Evolutionary conservation across 2,329 filamentous ascomycete genomes (phyloP), one percentile per base, ranked within the genome.

Genomic region (Thielaviopsis populi): DNA sequence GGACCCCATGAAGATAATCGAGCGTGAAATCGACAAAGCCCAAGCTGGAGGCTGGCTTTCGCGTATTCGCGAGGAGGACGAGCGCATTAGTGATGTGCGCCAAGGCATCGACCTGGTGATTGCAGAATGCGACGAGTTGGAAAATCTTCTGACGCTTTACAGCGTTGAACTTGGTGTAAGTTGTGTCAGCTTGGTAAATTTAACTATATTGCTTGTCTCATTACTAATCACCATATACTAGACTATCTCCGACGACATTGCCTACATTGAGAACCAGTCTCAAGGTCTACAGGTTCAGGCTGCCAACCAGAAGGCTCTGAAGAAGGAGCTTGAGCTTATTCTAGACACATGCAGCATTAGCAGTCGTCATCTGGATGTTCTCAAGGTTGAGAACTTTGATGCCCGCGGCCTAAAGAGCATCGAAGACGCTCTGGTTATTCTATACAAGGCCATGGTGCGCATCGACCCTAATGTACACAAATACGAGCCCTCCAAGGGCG

Each of bases 241-340:
- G 87, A 97, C 91, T 59, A 80, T 99, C 37, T 91, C 91, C 64
- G 92, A 97, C 60, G 94, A 99, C 70, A 95, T 99, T 69, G 86
- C 91, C 2, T 97, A 95, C 72, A 97, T 99, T 68, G 94, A 99
- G 76, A 91, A 94, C 1, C 94, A 99, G 74, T 91, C 90, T 6
- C 92, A 99, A 75, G 94, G 94, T 77, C 78, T 99, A 58, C 94
- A 99, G 71, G 92, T 99, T 6, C 94, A 97, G 74, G 92, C 92
- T 22, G 90, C 94, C 48, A 99, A 99, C 70, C 94, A 99, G 73
- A 96, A 96, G 73, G 81, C 96, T 33, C 80, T 99, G 58, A 90
- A 92, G 73, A 89, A 86, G 67, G 94, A 99, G 73, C 80, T 99
- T 1, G 85, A 95, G 72, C 88, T 86, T 41, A 78, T 97, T n/a